Conservation (phyloP, 768 basidiomycete genomes). For the Daedaleopsis nitida region DNA sequence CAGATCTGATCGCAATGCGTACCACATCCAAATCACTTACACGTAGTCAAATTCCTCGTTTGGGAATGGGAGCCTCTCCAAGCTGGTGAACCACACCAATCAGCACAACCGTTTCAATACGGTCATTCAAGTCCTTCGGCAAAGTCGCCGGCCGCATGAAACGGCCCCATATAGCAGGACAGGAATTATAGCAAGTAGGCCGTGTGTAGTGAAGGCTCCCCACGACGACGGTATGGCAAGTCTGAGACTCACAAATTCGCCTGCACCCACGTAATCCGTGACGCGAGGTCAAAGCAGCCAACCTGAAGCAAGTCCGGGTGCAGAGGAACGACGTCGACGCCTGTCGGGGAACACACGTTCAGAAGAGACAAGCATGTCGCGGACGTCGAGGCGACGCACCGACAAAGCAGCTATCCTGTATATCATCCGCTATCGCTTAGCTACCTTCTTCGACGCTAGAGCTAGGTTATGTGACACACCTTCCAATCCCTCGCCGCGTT, state of each 20-base stretch:
- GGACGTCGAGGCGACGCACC: conserved; percentile 41
- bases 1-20: conserved; percentile 10
- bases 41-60: conserved; percentile 78
- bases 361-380: background rate
- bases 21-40: conserved; percentile 39
- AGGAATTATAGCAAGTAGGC: background rate
- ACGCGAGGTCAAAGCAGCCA: conserved; percentile 56
- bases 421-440: background rate
- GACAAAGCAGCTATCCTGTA: conserved; percentile 60
- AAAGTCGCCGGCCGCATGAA: conserved; percentile 58
- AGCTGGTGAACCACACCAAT: conserved; percentile 38
- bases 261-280: conserved; percentile 71
- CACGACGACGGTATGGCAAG: background rate
- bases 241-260: conserved; percentile 61
- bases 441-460: background rate
- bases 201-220: background rate
- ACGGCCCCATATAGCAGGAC: too few species aligned
- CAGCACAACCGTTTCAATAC: conserved; percentile 67
- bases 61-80: conserved; percentile 70
- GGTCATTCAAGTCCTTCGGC: conserved; percentile 68
- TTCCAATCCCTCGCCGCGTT: conserved; percentile 67
- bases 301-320: conserved; percentile 67
- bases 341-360: conserved; percentile 33
- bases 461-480: conserved; percentile 33
- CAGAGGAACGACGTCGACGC: conserved; percentile 70